These are phyloP conservation scores for Fusarium sp. DNA, from an alignment of 2,329 filamentous ascomycete genomes.

Conservation along the genomic window DNA sequence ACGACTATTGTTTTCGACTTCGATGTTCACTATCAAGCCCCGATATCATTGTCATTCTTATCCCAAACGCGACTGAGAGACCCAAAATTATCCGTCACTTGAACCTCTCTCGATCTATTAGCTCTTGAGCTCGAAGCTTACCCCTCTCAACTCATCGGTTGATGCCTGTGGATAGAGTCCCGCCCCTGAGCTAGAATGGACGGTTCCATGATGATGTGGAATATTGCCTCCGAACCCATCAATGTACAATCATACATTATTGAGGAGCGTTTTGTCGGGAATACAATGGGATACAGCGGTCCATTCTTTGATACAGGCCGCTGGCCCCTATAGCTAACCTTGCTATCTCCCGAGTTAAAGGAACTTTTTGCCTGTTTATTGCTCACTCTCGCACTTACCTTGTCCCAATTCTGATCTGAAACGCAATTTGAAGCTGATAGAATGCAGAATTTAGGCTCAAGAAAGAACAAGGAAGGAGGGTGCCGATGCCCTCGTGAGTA, in stretches of 20 bases:
- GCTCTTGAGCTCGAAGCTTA: background rate
- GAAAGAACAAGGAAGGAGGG: background rate
- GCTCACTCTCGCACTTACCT: background rate
- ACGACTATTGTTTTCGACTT: constrained; percentile 25
- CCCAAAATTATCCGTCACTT: background rate
- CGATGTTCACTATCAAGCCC: constrained; percentile 8
- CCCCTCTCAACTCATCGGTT: background rate
- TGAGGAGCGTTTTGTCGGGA: background rate
- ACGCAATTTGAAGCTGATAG: constrained; percentile 15
- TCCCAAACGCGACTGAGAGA: background rate
- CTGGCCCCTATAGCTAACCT: background rate
- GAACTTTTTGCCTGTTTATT: background rate
- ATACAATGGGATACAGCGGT: background rate
- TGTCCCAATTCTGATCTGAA: background rate
- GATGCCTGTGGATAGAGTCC: background rate
- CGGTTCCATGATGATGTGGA: background rate
- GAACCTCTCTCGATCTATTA: background rate
- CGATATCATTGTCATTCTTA: background rate
- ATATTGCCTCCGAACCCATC: background rate
- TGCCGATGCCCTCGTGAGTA: background rate
- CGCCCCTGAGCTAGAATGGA: background rate
- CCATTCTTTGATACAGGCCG: background rate
- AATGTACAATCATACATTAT: background rate
- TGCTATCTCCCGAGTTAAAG: background rate
- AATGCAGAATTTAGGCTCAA: constrained; percentile 12